A percentile compares a stretch with the other conserved stretches of the same genome.
phyloP scores from a whole-genome alignment of 129 eudicot genomes.

The Lactuca saligna region DNA sequence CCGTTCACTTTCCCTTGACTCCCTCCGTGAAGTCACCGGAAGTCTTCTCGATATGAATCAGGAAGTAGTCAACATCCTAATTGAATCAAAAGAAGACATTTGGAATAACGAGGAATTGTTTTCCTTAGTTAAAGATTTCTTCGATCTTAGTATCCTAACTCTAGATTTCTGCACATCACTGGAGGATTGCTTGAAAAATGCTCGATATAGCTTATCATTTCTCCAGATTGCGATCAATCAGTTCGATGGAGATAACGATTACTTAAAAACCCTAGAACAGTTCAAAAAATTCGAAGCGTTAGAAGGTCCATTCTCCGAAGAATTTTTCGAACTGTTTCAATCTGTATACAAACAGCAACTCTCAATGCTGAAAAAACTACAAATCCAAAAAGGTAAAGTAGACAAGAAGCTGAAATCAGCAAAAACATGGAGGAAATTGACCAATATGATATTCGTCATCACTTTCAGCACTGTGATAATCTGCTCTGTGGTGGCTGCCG shows the following conservation, averaged over 20 bases:
- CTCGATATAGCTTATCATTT: conserved; percentile 47
- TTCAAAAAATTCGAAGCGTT: conserved; percentile 43
- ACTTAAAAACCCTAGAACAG: conserved; percentile 40
- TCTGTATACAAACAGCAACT: conserved; percentile 45
- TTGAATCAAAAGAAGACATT: conserved; percentile 53
- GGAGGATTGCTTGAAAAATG: conserved; percentile 53
- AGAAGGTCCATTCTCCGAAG: conserved; percentile 50
- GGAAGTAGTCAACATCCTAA: conserved; percentile 53
- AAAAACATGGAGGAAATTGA: conserved; percentile 58
- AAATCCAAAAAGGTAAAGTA: conserved; percentile 40
- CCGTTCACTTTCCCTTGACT: conserved; percentile 59
- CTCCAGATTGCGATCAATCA: conserved; percentile 43
- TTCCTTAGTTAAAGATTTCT: conserved; percentile 56
- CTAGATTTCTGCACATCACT: conserved; percentile 59
- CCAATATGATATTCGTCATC: conserved; percentile 57
- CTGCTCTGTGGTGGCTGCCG: conserved; percentile 80
- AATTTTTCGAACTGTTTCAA: conserved; percentile 50
- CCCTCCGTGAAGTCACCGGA: conserved; percentile 57
- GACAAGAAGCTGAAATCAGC: conserved; percentile 50
- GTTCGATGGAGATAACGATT: conserved; percentile 39
- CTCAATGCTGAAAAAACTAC: conserved; percentile 48
- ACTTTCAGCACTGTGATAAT: conserved; percentile 65
- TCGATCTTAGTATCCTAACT: conserved; percentile 54
- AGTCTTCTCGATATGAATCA: conserved; percentile 63
- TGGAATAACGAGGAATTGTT: conserved; percentile 63